phyloP scores from a whole-genome alignment of 2,329 filamentous ascomycete genomes.

The Lachnellula subtilissima region DNA sequence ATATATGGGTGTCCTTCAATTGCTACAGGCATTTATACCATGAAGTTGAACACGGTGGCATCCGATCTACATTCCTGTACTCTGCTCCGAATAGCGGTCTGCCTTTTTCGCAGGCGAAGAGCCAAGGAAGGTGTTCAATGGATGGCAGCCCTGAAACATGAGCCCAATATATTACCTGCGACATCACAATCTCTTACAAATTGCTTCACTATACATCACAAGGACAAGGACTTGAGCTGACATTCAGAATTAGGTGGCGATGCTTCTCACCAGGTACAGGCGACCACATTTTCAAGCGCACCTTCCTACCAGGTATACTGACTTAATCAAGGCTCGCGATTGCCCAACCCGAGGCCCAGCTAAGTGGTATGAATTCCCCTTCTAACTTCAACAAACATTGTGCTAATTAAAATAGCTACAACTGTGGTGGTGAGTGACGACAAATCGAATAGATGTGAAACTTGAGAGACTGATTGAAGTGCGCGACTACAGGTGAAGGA shows the following conservation, averaged over 20 bases:
- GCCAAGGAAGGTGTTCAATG: background rate
- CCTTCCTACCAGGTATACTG: slow-evolving; percentile 14
- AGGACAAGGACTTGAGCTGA: slow-evolving; percentile 26
- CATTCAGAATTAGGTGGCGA: slow-evolving; percentile 56
- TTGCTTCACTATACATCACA: background rate
- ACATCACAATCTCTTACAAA: background rate
- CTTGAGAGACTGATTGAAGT: slow-evolving; percentile 29
- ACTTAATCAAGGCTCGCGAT: slow-evolving; percentile 63
- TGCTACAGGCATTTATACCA: background rate
- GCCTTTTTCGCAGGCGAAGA: slow-evolving; percentile 2
- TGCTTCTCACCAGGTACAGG: slow-evolving; percentile 65
- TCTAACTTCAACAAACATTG: background rate
- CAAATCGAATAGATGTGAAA: slow-evolving; percentile 12
- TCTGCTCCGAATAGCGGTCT: slow-evolving; percentile 12
- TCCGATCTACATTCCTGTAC: background rate
- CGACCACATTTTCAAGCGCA: slow-evolving; percentile 25
- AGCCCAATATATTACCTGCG: slow-evolving; percentile 4
- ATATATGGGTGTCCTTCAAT: background rate
- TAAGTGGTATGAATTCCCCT: slow-evolving; percentile 60
- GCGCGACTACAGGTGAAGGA: slow-evolving; percentile 48
- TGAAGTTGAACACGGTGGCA: background rate
- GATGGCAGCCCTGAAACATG: background rate
- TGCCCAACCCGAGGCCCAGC: slow-evolving; percentile 80
- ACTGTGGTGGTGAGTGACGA: slow-evolving; percentile 64
- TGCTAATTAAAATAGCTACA: slow-evolving; percentile 54